phyloP scores from a whole-genome alignment of 1,139 yeast species.

The Debaryomyces udenii region DNA sequence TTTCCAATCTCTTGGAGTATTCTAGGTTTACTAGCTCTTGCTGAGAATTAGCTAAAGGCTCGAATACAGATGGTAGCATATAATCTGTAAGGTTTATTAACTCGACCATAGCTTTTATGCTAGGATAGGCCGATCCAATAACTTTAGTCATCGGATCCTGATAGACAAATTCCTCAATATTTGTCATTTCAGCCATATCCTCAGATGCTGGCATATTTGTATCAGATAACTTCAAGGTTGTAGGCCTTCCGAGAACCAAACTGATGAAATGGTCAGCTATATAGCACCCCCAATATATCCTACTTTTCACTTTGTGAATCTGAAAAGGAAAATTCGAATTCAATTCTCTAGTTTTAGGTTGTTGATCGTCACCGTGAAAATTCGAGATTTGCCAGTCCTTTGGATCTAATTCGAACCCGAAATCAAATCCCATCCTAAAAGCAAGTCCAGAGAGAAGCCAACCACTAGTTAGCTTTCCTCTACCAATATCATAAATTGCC shows the following conservation, averaged over 20 bases:
- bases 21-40: not conserved
- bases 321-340: slow-evolving; percentile 16
- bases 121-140: slow-evolving; percentile 15
- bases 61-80: slow-evolving; percentile 15
- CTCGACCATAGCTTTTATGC: slow-evolving; percentile 15
- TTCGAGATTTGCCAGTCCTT: slow-evolving; percentile 16
- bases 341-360: slow-evolving; percentile 8
- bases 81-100: slow-evolving; percentile 15
- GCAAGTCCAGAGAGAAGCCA: slow-evolving; percentile 19
- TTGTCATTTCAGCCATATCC: slow-evolving; percentile 18
- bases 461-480: slow-evolving; percentile 13
- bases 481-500: slow-evolving; percentile 13
- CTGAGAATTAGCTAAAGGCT: slow-evolving; percentile 7
- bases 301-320: slow-evolving; percentile 14
- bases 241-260: slow-evolving; percentile 17
- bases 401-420: slow-evolving; percentile 18
- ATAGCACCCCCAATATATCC: slow-evolving; percentile 19
- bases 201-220: slow-evolving; percentile 17
- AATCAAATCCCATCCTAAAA: slow-evolving; percentile 15
- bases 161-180: slow-evolving; percentile 17
- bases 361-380: not conserved
- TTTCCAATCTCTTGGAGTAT: slow-evolving; percentile 11
- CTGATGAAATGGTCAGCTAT: slow-evolving; percentile 18
- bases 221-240: slow-evolving; percentile 16
- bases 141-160: slow-evolving; percentile 11